A percentile compares a stretch with the other conserved stretches of the same genome.
Evolutionary conservation across 78 protist species (phyloP).

Genomic region (Fonticula alba): DNA sequence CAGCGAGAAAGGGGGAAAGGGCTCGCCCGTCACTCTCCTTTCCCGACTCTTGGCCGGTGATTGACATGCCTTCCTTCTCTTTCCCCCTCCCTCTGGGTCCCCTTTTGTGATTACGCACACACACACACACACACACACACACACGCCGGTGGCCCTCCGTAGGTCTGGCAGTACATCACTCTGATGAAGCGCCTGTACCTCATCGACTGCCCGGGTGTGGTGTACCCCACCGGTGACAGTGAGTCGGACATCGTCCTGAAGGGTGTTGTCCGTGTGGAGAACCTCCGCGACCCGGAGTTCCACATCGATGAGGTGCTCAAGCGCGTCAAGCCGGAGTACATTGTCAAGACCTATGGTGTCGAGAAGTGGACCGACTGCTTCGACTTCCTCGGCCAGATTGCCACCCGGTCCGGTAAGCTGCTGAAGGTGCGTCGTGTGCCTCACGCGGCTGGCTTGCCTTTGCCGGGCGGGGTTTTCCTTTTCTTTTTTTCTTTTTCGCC

Average conservation of each 20-base stretch:
- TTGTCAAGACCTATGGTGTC: conserved; percentile 54
- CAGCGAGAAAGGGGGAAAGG: too few relatives aligned
- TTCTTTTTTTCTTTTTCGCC: too few relatives aligned
- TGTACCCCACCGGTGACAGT: conserved; percentile 49
- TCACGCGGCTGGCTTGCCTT: too few relatives aligned
- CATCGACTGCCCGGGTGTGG: conserved; percentile 98
- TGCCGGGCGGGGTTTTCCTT: too few relatives aligned
- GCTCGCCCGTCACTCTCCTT: too few relatives aligned
- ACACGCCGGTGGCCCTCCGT: not conserved
- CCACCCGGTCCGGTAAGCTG: conserved; percentile 34
- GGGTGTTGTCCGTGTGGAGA: conserved; percentile 68
- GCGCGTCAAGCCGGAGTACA: conserved; percentile 57
- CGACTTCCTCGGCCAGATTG: conserved; percentile 67
- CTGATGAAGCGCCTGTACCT: conserved; percentile 76
- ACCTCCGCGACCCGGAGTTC: conserved; percentile 48
- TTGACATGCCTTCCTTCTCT: too few relatives aligned
- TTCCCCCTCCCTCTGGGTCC: not conserved
- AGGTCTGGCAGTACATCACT: conserved; percentile 97
- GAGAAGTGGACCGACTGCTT: conserved; percentile 40
- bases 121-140: not conserved
- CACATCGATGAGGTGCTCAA: conserved; percentile 44
- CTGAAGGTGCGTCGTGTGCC: conserved; percentile 19
- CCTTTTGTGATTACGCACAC: not conserved
- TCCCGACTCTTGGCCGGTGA: too few relatives aligned
- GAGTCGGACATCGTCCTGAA: conserved; percentile 66